Conservation (phyloP, 140 eudicot species). For the Senecio squalidus region DNA sequence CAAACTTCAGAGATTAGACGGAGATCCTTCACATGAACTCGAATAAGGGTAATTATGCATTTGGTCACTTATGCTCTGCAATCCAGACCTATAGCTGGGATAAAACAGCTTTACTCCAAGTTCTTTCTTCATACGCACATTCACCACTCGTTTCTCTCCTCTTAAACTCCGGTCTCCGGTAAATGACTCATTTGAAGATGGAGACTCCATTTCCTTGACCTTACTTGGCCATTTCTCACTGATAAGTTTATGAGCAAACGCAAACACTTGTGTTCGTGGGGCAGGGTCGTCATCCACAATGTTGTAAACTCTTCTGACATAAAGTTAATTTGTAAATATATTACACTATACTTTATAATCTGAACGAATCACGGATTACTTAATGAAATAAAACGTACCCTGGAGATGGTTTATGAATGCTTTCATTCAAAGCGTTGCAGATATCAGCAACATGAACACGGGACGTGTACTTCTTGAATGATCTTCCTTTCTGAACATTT, state of each 20-base stretch:
- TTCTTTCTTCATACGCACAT: constrained; percentile 62
- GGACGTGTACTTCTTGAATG: constrained; percentile 54
- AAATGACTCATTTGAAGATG: constrained; percentile 12
- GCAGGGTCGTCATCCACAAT: constrained; percentile 92
- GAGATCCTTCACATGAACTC: constrained; percentile 10
- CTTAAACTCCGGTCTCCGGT: constrained; percentile 12
- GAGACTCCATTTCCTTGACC: constrained; percentile 3
- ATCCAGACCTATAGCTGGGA: constrained; percentile 69
- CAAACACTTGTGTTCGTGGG: constrained; percentile 66
- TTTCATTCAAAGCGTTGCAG: constrained; percentile 63
- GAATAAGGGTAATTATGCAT: constrained; percentile 18
- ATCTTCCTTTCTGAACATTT: constrained; percentile 50
- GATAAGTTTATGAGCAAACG: constrained; percentile 46
- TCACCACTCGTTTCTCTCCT: constrained; percentile 73
- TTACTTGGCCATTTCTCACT: constrained; percentile 50
- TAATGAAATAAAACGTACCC: constrained; percentile 40
- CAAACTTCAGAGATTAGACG: background rate
- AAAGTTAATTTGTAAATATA: background rate
- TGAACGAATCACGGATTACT: background rate
- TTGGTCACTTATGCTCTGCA: constrained; percentile 55
- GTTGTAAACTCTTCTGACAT: constrained; percentile 60
- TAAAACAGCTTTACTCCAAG: constrained; percentile 58
- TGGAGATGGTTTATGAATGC: constrained; percentile 43
- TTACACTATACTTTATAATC: background rate
- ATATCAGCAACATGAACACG: constrained; percentile 88